Conservation (phyloP, 2,329 filamentous ascomycete genomes). For the Fusarium tupiense region DNA sequence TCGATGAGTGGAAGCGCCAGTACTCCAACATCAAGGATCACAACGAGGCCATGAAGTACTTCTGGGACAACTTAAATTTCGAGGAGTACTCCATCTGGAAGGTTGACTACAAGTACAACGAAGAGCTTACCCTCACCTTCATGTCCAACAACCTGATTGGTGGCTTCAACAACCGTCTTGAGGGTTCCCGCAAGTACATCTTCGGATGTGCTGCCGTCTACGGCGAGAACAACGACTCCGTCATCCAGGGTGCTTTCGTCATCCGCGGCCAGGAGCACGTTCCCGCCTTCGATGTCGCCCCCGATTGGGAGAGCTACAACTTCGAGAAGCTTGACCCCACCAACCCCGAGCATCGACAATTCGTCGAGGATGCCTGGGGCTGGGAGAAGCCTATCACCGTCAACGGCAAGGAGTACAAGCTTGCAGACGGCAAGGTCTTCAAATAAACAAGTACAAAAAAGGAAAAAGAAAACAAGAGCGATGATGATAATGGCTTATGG, state of each 20-base stretch:
- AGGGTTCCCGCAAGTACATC: constrained; percentile 97
- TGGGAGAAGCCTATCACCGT: constrained; percentile 88
- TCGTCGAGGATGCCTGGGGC: constrained; percentile 86
- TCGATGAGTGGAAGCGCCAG: constrained; percentile 98
- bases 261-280: constrained; percentile 88
- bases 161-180: constrained; percentile 97
- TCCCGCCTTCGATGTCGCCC: constrained; percentile 94
- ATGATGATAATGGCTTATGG: constrained; percentile 49
- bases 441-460: constrained; percentile 72
- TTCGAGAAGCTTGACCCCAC: constrained; percentile 96
- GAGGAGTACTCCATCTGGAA: constrained; percentile 97
- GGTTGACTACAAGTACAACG: constrained; percentile 98
- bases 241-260: constrained; percentile 94
- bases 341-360: constrained; percentile 85
- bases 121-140: constrained; percentile 96
- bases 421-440: constrained; percentile 97
- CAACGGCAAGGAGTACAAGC: constrained; percentile 88
- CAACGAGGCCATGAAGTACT: constrained; percentile 85
- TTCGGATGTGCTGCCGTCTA: constrained; percentile 93
- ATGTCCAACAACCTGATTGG: constrained; percentile 99
- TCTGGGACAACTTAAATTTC: constrained; percentile 96
- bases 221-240: constrained; percentile 85
- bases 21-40: constrained; percentile 96
- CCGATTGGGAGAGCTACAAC: constrained; percentile 95
- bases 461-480: constrained; percentile 30